phyloP scores from a whole-genome alignment of 176 grass and related monocot species.

The Elaeis guineensis region DNA sequence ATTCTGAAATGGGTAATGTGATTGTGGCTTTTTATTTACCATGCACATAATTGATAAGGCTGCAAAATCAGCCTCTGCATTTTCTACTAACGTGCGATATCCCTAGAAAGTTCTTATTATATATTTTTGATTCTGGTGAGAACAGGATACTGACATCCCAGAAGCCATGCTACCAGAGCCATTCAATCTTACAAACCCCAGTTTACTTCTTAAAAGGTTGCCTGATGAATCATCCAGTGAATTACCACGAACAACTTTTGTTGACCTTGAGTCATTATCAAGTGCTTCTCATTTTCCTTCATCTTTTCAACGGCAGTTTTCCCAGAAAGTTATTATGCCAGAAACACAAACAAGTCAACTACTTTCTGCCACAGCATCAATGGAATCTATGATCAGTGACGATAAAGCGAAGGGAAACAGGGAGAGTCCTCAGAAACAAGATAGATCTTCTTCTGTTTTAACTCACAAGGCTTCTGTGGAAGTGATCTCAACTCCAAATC shows the following conservation, averaged over 20 bases:
- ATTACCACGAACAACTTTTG: slow-evolving; percentile 21
- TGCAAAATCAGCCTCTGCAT: too few relatives aligned
- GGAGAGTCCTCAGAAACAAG: slow-evolving; percentile 6
- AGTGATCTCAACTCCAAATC: slow-evolving; percentile 28
- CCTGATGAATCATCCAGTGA: slow-evolving; percentile 19
- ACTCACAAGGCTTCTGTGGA: slow-evolving; percentile 6
- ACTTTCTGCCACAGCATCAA: slow-evolving; percentile 28
- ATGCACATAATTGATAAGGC: too few relatives aligned
- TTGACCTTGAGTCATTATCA: slow-evolving; percentile 21
- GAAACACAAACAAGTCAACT: slow-evolving; percentile 35
- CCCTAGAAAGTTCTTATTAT: too few relatives aligned
- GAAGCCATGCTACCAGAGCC: slow-evolving; percentile 78
- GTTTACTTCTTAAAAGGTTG: slow-evolving; percentile 28
- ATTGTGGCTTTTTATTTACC: too few relatives aligned
- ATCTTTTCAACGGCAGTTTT: slow-evolving; percentile 63
- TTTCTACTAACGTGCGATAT: too few relatives aligned
- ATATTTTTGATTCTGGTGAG: background rate
- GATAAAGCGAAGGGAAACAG: slow-evolving; percentile 14
- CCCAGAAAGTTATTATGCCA: slow-evolving; percentile 38
- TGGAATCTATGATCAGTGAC: slow-evolving; percentile 9
- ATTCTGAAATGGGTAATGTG: too few relatives aligned
- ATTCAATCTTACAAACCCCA: slow-evolving; percentile 43
- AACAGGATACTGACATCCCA: slow-evolving; percentile 60
- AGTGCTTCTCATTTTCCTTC: slow-evolving; percentile 71
- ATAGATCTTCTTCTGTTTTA: slow-evolving; percentile 5